Percentiles rank a stretch among this genome's conserved stretches.
These are phyloP conservation scores for Phanerochaete sordida DNA, from an alignment of 768 basidiomycete genomes.

Conservation along the genomic window DNA sequence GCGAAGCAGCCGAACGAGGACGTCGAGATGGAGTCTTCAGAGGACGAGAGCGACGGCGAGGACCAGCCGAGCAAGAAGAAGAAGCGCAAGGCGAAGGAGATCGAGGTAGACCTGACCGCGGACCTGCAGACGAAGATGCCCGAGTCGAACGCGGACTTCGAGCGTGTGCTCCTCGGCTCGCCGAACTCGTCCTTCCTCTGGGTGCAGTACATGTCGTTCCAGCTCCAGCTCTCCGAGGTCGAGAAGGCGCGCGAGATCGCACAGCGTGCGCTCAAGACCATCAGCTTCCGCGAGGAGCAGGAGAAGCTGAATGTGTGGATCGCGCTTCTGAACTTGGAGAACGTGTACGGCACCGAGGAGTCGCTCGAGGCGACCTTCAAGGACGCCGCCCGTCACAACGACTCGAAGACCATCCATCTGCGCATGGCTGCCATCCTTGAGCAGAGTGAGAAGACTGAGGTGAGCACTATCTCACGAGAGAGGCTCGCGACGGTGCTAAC, in stretches of 20 bases:
- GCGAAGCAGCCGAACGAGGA: slow-evolving; percentile 32
- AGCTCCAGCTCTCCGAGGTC: slow-evolving; percentile 92
- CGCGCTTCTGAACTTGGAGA: slow-evolving; percentile 92
- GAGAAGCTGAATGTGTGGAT: slow-evolving; percentile 98
- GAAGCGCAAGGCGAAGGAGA: slow-evolving; percentile 65
- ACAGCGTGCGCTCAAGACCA: slow-evolving; percentile 77
- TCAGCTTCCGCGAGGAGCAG: slow-evolving; percentile 93
- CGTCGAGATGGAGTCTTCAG: slow-evolving; percentile 40
- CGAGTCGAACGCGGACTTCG: slow-evolving; percentile 92
- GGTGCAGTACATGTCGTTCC: slow-evolving; percentile 99
- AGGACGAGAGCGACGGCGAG: slow-evolving; percentile 45
- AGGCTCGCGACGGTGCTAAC: neutral
- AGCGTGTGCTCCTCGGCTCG: slow-evolving; percentile 86
- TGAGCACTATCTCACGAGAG: slow-evolving; percentile 25
- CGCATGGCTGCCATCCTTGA: slow-evolving; percentile 83
- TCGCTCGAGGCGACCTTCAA: slow-evolving; percentile 79
- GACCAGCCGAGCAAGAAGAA: slow-evolving; percentile 54
- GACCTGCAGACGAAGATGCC: slow-evolving; percentile 85
- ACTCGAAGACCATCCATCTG: slow-evolving; percentile 87
- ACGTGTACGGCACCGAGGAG: slow-evolving; percentile 84
- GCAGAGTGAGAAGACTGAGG: slow-evolving; percentile 78
- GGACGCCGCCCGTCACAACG: slow-evolving; percentile 86
- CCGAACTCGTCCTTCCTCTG: slow-evolving; percentile 97
- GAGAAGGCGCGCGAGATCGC: slow-evolving; percentile 92
- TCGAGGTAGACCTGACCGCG: slow-evolving; percentile 78